Evolutionary conservation across 352 stramenopile genomes (phyloP).

Genomic region (Pythium grandisporangium): DNA sequence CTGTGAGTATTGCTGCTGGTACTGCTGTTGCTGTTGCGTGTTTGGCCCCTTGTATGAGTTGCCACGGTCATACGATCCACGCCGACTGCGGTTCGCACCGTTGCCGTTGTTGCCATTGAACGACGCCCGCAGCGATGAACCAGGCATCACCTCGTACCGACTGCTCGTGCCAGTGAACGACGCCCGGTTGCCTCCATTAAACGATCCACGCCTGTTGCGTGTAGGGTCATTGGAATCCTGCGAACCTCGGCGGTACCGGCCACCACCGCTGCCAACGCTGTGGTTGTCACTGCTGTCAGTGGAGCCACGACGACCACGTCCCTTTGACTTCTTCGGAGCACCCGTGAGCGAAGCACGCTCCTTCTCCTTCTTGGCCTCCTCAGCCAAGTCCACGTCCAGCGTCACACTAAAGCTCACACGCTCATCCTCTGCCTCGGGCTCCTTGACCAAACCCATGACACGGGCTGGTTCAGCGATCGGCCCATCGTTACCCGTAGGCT

Average conservation of each 20-base stretch:
- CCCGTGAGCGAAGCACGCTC: constrained; percentile 40
- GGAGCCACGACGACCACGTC: constrained; percentile 19
- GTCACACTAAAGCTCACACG: constrained; percentile 83
- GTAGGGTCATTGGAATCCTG: constrained; percentile 33
- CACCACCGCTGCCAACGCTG: constrained; percentile 5
- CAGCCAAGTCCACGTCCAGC: constrained; percentile 48
- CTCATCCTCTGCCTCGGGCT: constrained; percentile 47
- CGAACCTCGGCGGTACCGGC: constrained; percentile 45
- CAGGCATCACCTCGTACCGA: constrained; percentile 17
- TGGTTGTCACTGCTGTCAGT: constrained; percentile 8
- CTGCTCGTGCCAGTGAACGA: constrained; percentile 11
- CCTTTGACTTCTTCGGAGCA: constrained; percentile 11
- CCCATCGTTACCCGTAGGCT: constrained; percentile 74
- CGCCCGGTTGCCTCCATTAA: constrained; percentile 12
- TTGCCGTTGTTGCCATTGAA: constrained; percentile 18
- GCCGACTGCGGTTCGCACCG: constrained; percentile 17
- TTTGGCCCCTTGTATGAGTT: constrained; percentile 23
- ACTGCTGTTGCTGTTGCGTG: too few species aligned
- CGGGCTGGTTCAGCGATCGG: constrained; percentile 56
- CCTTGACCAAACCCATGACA: constrained; percentile 70
- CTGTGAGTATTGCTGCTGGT: too few species aligned
- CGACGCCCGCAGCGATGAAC: constrained; percentile 20
- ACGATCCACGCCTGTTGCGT: constrained; percentile 9
- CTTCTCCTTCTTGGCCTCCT: constrained; percentile 60
- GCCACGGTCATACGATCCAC: constrained; percentile 16